Percentiles rank a stretch among this genome's conserved stretches.
Conservation (phyloP, 2,329 filamentous ascomycete species). For the Pyricularia grisea region DNA sequence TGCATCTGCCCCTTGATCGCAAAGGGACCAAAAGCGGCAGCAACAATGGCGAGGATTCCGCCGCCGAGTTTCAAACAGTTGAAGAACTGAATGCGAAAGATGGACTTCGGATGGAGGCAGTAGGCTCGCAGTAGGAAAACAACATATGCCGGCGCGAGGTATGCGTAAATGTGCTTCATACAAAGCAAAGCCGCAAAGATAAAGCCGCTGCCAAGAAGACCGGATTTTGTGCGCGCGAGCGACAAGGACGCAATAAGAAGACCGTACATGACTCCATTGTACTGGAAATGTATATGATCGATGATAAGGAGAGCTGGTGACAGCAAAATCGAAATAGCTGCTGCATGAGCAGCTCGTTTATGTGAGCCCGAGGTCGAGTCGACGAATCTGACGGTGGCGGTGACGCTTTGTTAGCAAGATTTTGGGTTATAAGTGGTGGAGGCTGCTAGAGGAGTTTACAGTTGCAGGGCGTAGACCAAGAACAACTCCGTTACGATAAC, state of each 20-base stretch:
- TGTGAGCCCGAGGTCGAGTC: constrained; percentile 55
- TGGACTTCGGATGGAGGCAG: constrained; percentile 69
- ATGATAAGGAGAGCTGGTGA: constrained; percentile 94
- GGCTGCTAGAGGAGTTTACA: constrained; percentile 31
- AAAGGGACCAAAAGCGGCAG: constrained; percentile 83
- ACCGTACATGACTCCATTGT: constrained; percentile 95
- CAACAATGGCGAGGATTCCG: constrained; percentile 63
- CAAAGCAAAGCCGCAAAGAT: constrained; percentile 80
- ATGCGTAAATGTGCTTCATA: constrained; percentile 97
- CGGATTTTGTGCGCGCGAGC: constrained; percentile 65
- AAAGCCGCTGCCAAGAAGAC: constrained; percentile 68
- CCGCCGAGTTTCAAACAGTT: constrained; percentile 79
- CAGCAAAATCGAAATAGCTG: constrained; percentile 78
- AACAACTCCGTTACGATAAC: constrained; percentile 81
- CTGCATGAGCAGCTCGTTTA: constrained; percentile 74
- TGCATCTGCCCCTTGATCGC: constrained; percentile 69
- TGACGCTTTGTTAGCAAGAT: neutral
- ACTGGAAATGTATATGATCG: constrained; percentile 98
- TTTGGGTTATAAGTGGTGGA: neutral
- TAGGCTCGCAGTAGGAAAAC: constrained; percentile 85
- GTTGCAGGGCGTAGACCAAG: constrained; percentile 71
- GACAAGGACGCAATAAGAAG: constrained; percentile 80
- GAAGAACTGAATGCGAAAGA: constrained; percentile 64
- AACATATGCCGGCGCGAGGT: constrained; percentile 92
- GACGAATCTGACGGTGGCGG: constrained; percentile 54